These are phyloP conservation scores for Blepharisma undulans DNA, from an alignment of 169 alveolate species.

Conservation along the genomic window DNA sequence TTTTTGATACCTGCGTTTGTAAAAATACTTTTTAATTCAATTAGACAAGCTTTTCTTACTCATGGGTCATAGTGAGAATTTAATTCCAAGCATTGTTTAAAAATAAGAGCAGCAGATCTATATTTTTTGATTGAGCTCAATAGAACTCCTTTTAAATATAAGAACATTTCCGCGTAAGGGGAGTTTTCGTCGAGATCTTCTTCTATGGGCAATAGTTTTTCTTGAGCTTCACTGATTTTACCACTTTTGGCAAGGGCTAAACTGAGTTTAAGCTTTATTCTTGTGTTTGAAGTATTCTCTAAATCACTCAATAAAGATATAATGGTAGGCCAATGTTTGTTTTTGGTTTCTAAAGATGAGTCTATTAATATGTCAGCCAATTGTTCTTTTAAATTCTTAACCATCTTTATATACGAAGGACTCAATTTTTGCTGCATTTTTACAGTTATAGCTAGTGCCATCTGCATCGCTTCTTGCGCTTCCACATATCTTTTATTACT, in stretches of 20 bases:
- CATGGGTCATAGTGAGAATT: not conserved
- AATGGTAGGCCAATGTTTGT: not conserved
- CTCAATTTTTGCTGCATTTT: not conserved
- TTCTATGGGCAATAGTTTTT: not conserved
- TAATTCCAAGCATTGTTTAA: not conserved
- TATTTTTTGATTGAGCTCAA: not conserved
- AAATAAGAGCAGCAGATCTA: not conserved
- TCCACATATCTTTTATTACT: not conserved
- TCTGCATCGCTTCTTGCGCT: not conserved
- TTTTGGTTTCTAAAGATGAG: not conserved
- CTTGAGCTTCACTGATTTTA: not conserved
- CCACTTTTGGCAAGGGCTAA: not conserved
- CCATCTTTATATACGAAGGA: not conserved
- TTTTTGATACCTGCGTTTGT: not conserved
- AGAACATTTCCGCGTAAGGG: not conserved
- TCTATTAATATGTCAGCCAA: not conserved
- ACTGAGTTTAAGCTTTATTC: not conserved
- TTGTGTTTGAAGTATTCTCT: not conserved
- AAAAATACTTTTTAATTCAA: not conserved
- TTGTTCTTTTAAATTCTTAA: not conserved
- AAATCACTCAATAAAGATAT: not conserved
- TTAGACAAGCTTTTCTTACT: not conserved
- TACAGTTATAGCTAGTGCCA: not conserved
- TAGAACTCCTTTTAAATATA: not conserved
- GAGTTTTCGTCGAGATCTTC: not conserved